Evolutionary conservation across 371 early-diverging fungal species (phyloP), one percentile per base, ranked within the genome.

Genomic region (Saksenaea oblongispora): DNA sequence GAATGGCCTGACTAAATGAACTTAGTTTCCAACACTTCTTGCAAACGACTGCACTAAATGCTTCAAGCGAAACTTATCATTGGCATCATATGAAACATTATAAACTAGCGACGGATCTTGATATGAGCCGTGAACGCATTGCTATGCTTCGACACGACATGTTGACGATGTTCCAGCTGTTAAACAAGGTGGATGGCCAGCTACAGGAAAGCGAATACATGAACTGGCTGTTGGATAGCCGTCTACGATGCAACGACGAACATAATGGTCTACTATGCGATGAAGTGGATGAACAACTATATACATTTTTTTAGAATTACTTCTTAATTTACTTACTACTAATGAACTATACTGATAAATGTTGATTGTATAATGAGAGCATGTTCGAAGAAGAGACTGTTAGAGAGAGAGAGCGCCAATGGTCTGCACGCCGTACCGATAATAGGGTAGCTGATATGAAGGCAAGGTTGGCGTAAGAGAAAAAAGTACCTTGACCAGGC

Each of bases 171-270:
- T 85, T 85, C 56, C 73, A 78, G 54, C 57, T 71, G 2, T 62
- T 85, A 51, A 85, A 83, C 56, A 78, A 75, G 55, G 54, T 82
- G 27, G 85, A 85, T 35, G 56, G 62, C 13, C 72, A 77, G 34
- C 59, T 83, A 17, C 47, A 77, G 34, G 82, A 83, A 63, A 74
- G 66, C 11, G 84, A 82, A 35, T 85, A 79, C 47, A 63, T 74
- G 56, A 85, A 85, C 26, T 85, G 85, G 85, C 60, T 85, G 35
- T 54, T 82, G 63, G 85, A 85, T 60, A 74, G 73, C 5, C 65
- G 70, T 18, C 8, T 39, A 39, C 13, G 34, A 24, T 58, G 58
- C 39, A 47, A 22, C 51, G 51, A 47, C 22, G 22, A 47, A 47
- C 10, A 22, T 47, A 47, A 47, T 1, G 5, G 7, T 7, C 7